phyloP scores from a whole-genome alignment of 108 stramenopile species.

The Cyclotella cryptica region DNA sequence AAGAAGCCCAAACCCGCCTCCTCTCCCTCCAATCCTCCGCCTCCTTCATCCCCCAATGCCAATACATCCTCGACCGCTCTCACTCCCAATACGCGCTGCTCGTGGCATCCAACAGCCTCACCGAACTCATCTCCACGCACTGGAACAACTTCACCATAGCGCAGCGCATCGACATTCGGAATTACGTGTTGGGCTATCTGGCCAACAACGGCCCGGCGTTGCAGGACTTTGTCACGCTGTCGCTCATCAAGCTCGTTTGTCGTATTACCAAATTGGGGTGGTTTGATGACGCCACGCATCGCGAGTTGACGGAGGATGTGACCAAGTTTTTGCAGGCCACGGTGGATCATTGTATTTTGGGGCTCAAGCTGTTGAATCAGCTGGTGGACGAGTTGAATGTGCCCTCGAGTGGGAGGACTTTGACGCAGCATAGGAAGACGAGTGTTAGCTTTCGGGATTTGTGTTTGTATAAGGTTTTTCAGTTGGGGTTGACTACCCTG shows the following conservation, averaged over 20 bases:
- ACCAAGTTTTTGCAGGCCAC: constrained; percentile 96
- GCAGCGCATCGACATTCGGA: constrained; percentile 95
- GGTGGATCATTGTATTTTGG: constrained; percentile 94
- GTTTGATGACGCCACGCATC: constrained; percentile 94
- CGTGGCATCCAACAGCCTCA: constrained; percentile 93
- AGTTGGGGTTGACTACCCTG: constrained; percentile 90
- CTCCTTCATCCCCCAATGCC: constrained; percentile 97
- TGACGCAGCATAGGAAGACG: constrained; percentile 98
- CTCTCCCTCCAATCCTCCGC: constrained; percentile 92
- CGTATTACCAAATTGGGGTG: constrained; percentile 98
- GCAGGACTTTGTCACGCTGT: constrained; percentile 88
- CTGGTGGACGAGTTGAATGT: constrained; percentile 97
- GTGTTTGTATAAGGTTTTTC: constrained; percentile 92
- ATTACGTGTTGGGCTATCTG: constrained; percentile 95
- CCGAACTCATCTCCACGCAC: constrained; percentile 93
- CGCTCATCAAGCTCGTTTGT: constrained; percentile 94
- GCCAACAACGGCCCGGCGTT: constrained; percentile 91
- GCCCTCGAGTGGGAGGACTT: constrained; percentile 90
- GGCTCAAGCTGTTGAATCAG: constrained; percentile 94
- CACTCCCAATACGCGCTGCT: constrained; percentile 91
- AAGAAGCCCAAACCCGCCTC: constrained; percentile 89
- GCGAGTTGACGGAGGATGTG: constrained; percentile 95
- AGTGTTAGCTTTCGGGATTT: constrained; percentile 96
- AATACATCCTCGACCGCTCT: constrained; percentile 96
- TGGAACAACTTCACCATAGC: constrained; percentile 95